phyloP scores from a whole-genome alignment of 805 yeast species.

The Lipomyces chichibuensis region DNA sequence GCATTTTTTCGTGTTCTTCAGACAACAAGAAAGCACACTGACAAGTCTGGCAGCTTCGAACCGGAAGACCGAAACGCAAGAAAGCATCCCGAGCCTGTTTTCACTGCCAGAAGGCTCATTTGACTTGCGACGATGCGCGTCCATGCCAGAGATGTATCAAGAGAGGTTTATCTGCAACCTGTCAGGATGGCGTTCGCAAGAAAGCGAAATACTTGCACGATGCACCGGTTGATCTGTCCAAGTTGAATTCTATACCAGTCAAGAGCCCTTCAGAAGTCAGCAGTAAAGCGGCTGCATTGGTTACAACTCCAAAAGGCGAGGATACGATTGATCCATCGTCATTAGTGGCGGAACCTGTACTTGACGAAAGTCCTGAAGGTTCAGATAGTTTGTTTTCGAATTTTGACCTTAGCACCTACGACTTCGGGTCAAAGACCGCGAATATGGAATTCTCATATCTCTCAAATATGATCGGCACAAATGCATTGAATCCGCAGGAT shows the following conservation, averaged over 20 bases:
- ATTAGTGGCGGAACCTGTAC: conserved; percentile 12
- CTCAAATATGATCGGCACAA: conserved; percentile 42
- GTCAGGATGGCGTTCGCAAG: conserved; percentile 86
- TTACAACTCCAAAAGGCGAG: not conserved
- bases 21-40: not conserved
- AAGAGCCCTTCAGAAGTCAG: not conserved
- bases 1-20: not conserved
- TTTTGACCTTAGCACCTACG: conserved; percentile 32
- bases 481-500: conserved; percentile 15
- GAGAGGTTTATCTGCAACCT: conserved; percentile 67
- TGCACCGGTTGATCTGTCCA: conserved; percentile 47
- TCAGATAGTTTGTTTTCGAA: conserved; percentile 27
- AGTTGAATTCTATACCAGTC: not conserved
- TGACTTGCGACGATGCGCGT: conserved; percentile 83
- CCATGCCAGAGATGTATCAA: conserved; percentile 81
- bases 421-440: conserved; percentile 45
- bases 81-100: conserved; percentile 87
- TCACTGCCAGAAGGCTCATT: conserved; percentile 88
- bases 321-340: conserved; percentile 35
- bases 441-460: conserved; percentile 45
- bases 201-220: conserved; percentile 79
- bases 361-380: conserved; percentile 22
- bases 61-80: conserved; percentile 52
- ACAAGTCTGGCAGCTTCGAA: conserved; percentile 36
- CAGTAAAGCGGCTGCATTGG: not conserved